phyloP scores from a whole-genome alignment of 108 stramenopile species.

The Epithemia pelagica region DNA sequence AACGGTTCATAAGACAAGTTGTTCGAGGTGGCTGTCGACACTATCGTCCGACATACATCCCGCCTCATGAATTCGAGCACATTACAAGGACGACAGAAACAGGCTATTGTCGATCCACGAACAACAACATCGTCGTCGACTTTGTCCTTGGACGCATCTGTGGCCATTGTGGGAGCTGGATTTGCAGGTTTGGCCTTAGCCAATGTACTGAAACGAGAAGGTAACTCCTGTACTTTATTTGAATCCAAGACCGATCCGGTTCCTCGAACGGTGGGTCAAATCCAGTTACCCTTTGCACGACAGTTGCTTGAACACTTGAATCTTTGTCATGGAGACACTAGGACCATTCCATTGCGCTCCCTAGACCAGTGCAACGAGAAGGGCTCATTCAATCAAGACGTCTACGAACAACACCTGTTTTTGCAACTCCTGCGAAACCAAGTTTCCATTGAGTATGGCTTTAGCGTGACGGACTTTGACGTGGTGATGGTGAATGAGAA shows the following conservation, averaged over 20 bases:
- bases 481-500: not conserved
- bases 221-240: not conserved
- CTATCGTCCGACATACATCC: too few species aligned
- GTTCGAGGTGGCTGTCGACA: too few species aligned
- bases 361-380: not conserved
- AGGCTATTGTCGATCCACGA: too few species aligned
- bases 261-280: not conserved
- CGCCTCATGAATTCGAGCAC: too few species aligned
- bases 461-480: not conserved
- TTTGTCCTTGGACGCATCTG: too few species aligned
- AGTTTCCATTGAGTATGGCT: not conserved
- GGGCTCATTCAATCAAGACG: not conserved
- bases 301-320: not conserved
- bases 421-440: not conserved
- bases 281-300: not conserved
- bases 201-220: not conserved
- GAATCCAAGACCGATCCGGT: not conserved
- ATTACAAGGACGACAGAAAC: too few species aligned
- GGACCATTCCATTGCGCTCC: not conserved
- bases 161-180: conserved; percentile 2
- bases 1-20: too few species aligned
- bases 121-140: too few species aligned
- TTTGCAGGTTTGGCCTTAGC: conserved; percentile 4
- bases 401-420: not conserved
- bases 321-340: not conserved